Evolutionary conservation across 2,329 filamentous ascomycete genomes (phyloP), one percentile per base, ranked within the genome.

Genomic region (Fusarium praegraminearum): DNA sequence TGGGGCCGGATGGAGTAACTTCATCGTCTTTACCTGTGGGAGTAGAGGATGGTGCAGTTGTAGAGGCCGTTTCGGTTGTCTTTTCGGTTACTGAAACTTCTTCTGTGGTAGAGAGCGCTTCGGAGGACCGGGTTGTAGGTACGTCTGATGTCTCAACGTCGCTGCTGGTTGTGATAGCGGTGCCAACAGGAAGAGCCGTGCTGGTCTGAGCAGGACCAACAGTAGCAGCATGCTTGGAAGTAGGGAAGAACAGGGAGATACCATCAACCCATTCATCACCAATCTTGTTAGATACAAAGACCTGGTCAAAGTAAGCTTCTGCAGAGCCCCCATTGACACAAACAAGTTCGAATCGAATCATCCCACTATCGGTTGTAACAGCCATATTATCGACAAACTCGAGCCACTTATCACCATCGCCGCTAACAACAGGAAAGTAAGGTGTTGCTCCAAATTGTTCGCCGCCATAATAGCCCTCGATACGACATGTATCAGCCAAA

Each of bases 201-300:
- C 53, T 68, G 3, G 51, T 55, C 26, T 67, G 41, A n/a, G n/a
- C 26, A 2, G 67, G 57, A 9, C 26, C 49, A 33, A 57, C 20
- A 12, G 65, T 62, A 10, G 61, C 57, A 4, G 55, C 61, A 32
- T 56, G 63, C 38, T 65, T 55, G 11, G 40, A 65, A 1, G 46
- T 65, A 50, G 66, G 66, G 20, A 65, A 73, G 47, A 70, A 50
- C 2, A 73, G 18, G 1, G 71, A 72, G 6, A 74, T 67, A 4
- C 38, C 51, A 7, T 74, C 71, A 26, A 72, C 51, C 45, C 64
- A 57, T 4, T 62, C 61, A 3, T 73, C 67, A 1, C 44, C 65
- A 2, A 73, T 65, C 41, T 70, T 61, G 33, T 74, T 67, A 1
- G 72, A 70, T 13, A 74, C 54, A 41, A 74, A 74, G n/a, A 73